Evolutionary conservation across 495 filamentous ascomycete genomes (phyloP).

Genomic region (Aspergillus carlsbadensis): DNA sequence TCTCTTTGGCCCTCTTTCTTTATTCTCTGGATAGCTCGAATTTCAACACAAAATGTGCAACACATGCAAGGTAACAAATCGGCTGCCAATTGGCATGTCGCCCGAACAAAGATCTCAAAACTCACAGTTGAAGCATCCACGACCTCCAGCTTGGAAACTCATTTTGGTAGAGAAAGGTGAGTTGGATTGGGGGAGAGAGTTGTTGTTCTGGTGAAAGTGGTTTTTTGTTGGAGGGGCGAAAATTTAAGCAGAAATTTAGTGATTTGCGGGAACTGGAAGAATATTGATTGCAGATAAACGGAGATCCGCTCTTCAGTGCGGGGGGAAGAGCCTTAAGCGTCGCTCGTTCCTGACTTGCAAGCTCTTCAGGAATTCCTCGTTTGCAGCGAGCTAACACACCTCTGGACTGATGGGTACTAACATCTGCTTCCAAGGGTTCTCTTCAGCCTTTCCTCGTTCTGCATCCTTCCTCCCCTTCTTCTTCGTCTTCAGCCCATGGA

Average conservation of each 20-base stretch:
- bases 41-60: background rate
- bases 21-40: background rate
- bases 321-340: constrained; percentile 31
- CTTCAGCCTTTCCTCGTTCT: too few species aligned
- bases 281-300: constrained; percentile 21
- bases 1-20: background rate
- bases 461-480: too few species aligned
- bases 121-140: constrained; percentile 82
- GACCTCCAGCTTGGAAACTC: constrained; percentile 53
- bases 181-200: constrained; percentile 12
- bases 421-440: too few species aligned
- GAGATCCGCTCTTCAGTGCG: constrained; percentile 28
- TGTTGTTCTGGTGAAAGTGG: background rate
- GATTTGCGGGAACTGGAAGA: constrained; percentile 17
- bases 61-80: background rate
- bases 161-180: constrained; percentile 32
- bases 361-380: background rate
- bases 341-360: constrained; percentile 20
- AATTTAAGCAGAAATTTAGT: constrained; percentile 24
- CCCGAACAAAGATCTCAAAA: constrained; percentile 28
- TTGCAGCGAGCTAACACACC: too few species aligned
- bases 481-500: too few species aligned
- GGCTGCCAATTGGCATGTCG: constrained; percentile 1
- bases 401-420: too few species aligned
- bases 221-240: constrained; percentile 13